These are phyloP conservation scores for Gastrolobium villosum DNA, from an alignment of 306 rosid genomes.

Conservation along the genomic window DNA sequence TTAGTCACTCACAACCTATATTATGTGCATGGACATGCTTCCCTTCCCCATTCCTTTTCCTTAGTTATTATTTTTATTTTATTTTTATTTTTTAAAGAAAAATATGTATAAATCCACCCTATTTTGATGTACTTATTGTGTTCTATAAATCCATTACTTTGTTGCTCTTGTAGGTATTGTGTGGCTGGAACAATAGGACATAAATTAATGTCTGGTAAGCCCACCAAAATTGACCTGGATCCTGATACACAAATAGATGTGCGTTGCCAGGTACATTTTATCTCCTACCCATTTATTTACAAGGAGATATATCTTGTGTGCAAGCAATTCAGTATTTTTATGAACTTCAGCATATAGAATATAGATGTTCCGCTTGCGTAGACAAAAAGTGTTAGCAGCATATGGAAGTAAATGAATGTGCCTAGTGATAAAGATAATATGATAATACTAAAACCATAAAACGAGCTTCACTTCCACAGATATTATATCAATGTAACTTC, in stretches of 20 bases:
- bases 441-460: background rate
- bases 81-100: background rate
- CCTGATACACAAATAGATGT: conserved; percentile 73
- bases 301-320: background rate
- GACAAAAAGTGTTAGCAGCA: background rate
- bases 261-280: conserved; percentile 80
- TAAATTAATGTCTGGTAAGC: conserved; percentile 83
- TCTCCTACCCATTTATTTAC: conserved; percentile 22
- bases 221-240: conserved; percentile 78
- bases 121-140: background rate
- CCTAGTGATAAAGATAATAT: background rate
- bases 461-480: background rate
- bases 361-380: background rate
- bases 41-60: conserved; percentile 17
- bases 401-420: conserved; percentile 14
- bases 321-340: background rate
- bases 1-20: conserved; percentile 12
- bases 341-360: background rate
- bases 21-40: conserved; percentile 10
- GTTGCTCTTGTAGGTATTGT: conserved; percentile 69
- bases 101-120: conserved; percentile 3
- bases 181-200: conserved; percentile 91
- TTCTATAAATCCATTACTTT: conserved; percentile 6
- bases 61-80: background rate
- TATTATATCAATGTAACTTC: conserved; percentile 13